These are phyloP conservation scores for Neurospora crassa DNA, from an alignment of 2,329 filamentous ascomycete species.

Conservation along the genomic window DNA sequence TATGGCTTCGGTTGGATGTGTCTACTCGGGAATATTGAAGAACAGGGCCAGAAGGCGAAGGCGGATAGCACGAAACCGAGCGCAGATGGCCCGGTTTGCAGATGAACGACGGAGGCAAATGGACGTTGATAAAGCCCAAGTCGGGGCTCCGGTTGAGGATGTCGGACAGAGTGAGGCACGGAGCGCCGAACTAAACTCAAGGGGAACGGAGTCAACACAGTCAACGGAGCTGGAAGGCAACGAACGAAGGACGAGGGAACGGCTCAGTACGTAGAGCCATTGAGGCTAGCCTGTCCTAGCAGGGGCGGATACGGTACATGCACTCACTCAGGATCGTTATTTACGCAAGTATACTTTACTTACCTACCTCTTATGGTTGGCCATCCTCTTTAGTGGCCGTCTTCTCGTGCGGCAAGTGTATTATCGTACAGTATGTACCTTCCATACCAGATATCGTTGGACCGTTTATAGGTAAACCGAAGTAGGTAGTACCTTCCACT, in stretches of 20 bases:
- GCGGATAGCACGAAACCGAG: neutral
- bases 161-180: neutral
- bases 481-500: neutral
- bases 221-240: neutral
- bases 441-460: neutral
- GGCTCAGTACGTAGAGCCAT: neutral
- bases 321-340: neutral
- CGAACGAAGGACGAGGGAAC: neutral
- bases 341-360: neutral
- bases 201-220: neutral
- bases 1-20: neutral
- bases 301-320: neutral
- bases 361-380: neutral
- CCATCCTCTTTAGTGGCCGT: neutral
- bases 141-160: neutral
- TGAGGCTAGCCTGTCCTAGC: neutral
- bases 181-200: neutral
- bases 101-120: neutral
- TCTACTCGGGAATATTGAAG: neutral
- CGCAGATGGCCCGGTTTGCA: neutral
- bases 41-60: neutral
- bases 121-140: neutral
- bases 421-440: no score
- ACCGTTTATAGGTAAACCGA: neutral
- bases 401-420: neutral